Percentiles rank a stretch among this genome's conserved stretches.
Evolutionary conservation across 1,284 basidiomycete genomes (phyloP).

Genomic region (Moniliophthora roreri): DNA sequence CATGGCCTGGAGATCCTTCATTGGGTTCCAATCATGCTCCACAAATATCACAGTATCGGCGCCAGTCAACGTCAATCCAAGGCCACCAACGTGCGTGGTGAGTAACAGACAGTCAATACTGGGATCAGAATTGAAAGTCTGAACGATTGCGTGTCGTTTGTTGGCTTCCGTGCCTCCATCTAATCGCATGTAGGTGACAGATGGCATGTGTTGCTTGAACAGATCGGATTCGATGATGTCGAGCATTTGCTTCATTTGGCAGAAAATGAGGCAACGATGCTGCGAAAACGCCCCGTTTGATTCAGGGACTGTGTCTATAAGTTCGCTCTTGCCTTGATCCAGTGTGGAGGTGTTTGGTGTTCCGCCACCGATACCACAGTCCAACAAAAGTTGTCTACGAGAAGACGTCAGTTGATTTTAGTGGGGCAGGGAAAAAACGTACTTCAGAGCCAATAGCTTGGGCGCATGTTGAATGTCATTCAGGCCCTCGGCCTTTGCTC

Average conservation of each 20-base stretch:
- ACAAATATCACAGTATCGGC: conserved; percentile 99
- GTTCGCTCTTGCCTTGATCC: conserved; percentile 64
- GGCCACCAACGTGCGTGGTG: conserved; percentile 95
- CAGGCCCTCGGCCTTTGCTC: conserved; percentile 45
- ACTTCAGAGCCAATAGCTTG: conserved; percentile 91
- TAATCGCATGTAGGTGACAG: conserved; percentile 96
- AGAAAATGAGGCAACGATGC: conserved; percentile 98
- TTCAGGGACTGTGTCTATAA: conserved; percentile 58
- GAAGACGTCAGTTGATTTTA: conserved; percentile 10
- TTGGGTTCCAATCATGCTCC: conserved; percentile 99
- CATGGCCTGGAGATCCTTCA: conserved; percentile 99
- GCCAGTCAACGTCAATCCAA: conserved; percentile 95
- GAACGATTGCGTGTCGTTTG: conserved; percentile 93
- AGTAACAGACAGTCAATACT: conserved; percentile 96
- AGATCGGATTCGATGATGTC: conserved; percentile 96
- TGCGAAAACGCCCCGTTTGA: conserved; percentile 75
- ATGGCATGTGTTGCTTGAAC: conserved; percentile 91
- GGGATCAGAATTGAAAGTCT: conserved; percentile 97
- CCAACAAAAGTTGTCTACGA: conserved; percentile 84
- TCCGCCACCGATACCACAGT: conserved; percentile 91
- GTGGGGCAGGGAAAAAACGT: conserved; percentile 26
- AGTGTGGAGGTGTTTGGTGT: conserved; percentile 36
- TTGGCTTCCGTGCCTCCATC: conserved; percentile 89
- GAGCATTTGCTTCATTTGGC: conserved; percentile 99
- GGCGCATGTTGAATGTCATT: conserved; percentile 91